Evolutionary conservation across 805 yeast genomes (phyloP), one percentile per base, ranked within the genome.

Genomic region (Danielia oregonensis): DNA sequence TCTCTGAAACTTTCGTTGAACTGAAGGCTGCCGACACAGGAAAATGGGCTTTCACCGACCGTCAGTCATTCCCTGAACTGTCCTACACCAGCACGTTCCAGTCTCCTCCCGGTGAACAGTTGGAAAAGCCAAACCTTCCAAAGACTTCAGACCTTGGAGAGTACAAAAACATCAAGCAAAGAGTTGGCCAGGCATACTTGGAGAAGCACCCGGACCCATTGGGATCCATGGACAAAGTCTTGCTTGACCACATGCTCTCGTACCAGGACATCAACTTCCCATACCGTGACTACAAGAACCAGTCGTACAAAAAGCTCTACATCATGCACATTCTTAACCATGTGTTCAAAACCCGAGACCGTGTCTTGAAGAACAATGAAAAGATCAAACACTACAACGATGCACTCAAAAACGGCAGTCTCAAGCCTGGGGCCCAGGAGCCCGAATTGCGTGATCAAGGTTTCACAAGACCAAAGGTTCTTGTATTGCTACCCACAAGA

Each of bases 381-480:
- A 78, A 76, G 46, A 45, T 80, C 14, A 60, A 66, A 19, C 46
- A 57, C 12, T 65, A 64, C 37, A 68, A 68, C 39, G 76, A 68
- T 24, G 54, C 62, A 13, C 37, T 66, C 29, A 54, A 65, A 28
- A 55, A 34, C 57, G 70, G 36, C 53, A 63, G 38, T 7, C 63
- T 65, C 17, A 76, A 70, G 32, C 26, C 26, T 6, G 45, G 40
- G 22, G 34, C 40, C 17, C 52, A 55, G 46, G 79, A 74, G 40
- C 75, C 75, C 9, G 94, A 86, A 49, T 70, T 73, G 44, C 66
- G 95, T 36, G 98, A 93, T 56, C 97, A 93, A 59, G 97, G 98
- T 18, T 93, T 87, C 56, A 89, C 96, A 0, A 72, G 97, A 42
- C 95, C 98, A 1, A 89, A 88, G 51, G 88, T 83, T 2, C 62